Evolutionary conservation across 1,284 basidiomycete genomes (phyloP).

Genomic region (Ustilago loliicola): DNA sequence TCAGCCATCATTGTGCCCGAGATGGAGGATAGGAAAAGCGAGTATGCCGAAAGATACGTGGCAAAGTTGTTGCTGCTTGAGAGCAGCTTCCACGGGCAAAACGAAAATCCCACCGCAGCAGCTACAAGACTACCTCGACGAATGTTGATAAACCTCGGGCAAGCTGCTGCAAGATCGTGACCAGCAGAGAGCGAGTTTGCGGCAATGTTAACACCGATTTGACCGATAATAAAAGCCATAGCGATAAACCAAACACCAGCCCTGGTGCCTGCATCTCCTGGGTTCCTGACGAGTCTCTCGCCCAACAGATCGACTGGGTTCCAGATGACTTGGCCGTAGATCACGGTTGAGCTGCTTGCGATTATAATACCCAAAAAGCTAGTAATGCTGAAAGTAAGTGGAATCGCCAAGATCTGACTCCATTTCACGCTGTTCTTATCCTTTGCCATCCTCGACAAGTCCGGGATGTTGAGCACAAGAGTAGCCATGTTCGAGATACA

Average conservation of each 20-base stretch:
- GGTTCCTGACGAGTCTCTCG: conserved; percentile 78
- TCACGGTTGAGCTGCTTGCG: conserved; percentile 78
- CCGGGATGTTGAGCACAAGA: conserved; percentile 59
- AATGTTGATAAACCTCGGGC: conserved; percentile 84
- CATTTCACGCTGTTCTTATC: conserved; percentile 40
- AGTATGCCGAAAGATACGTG: conserved; percentile 82
- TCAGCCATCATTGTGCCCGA: conserved; percentile 73
- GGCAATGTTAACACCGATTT: conserved; percentile 76
- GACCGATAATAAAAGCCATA: conserved; percentile 79
- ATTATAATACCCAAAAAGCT: conserved; percentile 88
- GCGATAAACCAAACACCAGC: conserved; percentile 77
- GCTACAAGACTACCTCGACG: conserved; percentile 85
- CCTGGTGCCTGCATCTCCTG: conserved; percentile 73
- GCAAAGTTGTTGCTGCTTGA: conserved; percentile 82
- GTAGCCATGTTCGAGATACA: conserved; percentile 62
- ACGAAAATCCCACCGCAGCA: conserved; percentile 80
- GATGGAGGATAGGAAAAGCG: conserved; percentile 71
- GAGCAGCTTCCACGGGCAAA: conserved; percentile 83
- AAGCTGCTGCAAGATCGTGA: conserved; percentile 83
- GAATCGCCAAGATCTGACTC: conserved; percentile 74
- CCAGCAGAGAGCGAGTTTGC: conserved; percentile 88
- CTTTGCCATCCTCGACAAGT: conserved; percentile 59
- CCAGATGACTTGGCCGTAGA: conserved; percentile 85
- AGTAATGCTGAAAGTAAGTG: conserved; percentile 81
- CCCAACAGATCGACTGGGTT: conserved; percentile 81